Base-by-base conservation (phyloP, 2,329 filamentous ascomycete genomes). In the Trichoderma hamatum region DNA sequence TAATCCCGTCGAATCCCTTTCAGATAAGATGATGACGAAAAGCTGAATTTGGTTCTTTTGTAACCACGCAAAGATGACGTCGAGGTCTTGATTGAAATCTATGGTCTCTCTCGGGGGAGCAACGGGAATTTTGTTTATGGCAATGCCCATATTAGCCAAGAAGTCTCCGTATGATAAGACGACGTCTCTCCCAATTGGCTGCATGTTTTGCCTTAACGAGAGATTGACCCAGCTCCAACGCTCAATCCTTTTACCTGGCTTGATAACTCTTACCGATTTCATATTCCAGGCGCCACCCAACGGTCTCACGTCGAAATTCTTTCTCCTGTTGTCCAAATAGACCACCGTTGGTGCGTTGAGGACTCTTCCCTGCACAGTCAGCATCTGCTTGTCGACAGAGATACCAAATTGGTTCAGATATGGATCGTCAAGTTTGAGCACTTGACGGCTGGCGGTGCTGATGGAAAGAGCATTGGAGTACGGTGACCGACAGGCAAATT, bases 341-440 rank as follows among this genome's bases (percentile, higher is more conserved):
- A 80, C 76, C 32, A 97, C 80, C 0, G 72, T 74, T 0, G 93
- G 93, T 0, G 87, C 75, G 0, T 74, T 52, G 0, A 97, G 84
- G 51, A 95, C 85, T 6, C 94, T 89, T 1, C 88, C 94, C 0
- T 84, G 83, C 0, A 97, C 91, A 0, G 91, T 91, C 39, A 97
- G 82, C 39, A 97, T 83, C 1, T 82, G 78, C 14, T 85, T 84
- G 7, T 82, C 83, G 3, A 94, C 84, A 1, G 80, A 79, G 70
- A 96, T 82, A 5, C 90, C 90, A 70, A 94, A 96, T 2, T 82
- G 73, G 5, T 71, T 43, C n/a, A 85, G 81, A 0, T 79, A 71
- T 49, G 82, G 83, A 2, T 80, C 77, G 54, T 88, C 84, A 2
- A 93, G 82, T 2, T 86, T 85, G 26, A 95, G 82, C 5, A 88